A percentile compares a stretch with the other conserved stretches of the same genome.
Evolutionary conservation across 1,284 basidiomycete species (phyloP).

Genomic region (Thecaphora thlaspeos): DNA sequence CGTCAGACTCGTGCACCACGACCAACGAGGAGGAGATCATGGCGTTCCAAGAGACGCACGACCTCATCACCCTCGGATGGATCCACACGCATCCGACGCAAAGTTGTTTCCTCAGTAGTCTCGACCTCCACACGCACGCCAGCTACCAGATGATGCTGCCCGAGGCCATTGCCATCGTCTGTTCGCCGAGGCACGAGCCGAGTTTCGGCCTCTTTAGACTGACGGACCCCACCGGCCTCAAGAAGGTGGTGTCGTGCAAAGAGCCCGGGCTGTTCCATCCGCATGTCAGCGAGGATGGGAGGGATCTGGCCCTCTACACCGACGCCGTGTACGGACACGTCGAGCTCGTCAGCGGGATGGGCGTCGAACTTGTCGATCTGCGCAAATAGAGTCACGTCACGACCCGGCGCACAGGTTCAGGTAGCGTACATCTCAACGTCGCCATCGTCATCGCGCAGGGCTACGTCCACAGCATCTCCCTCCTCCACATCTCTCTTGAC

Average conservation of each 20-base stretch:
- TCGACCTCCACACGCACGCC: constrained; percentile 83
- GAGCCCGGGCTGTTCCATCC: constrained; percentile 77
- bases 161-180: constrained; percentile 86
- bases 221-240: constrained; percentile 77
- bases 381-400: too few species aligned
- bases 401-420: too few species aligned
- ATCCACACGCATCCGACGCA: constrained; percentile 91
- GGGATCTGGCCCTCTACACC: constrained; percentile 19
- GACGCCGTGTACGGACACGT: constrained; percentile 20
- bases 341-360: not conserved
- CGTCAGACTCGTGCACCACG: constrained; percentile 83
- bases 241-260: constrained; percentile 64
- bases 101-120: constrained; percentile 75
- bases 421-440: too few species aligned
- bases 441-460: too few species aligned
- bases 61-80: constrained; percentile 83
- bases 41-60: constrained; percentile 72
- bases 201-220: constrained; percentile 81
- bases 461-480: too few species aligned
- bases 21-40: constrained; percentile 81
- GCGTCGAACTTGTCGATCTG: not conserved
- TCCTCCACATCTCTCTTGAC: not conserved
- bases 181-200: constrained; percentile 74
- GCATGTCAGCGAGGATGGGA: constrained; percentile 65
- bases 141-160: constrained; percentile 81